phyloP scores from a whole-genome alignment of 805 yeast genomes.

The Hanseniaspora pseudoguilliermondii region DNA sequence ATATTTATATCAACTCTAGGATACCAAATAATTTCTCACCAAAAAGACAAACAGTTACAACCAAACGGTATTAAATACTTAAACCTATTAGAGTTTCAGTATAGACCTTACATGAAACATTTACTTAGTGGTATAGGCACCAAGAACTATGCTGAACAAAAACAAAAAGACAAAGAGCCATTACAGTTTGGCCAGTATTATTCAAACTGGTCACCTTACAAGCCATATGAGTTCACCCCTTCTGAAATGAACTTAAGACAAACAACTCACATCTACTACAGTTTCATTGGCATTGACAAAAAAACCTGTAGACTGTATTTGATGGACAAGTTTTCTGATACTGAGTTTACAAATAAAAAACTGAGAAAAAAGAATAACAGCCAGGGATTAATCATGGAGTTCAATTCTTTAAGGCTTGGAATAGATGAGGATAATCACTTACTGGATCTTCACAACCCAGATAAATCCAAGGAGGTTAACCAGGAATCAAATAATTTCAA shows the following conservation, averaged over 20 bases:
- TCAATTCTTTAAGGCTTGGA: slow-evolving; percentile 34
- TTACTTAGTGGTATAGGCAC: neutral
- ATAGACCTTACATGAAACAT: neutral
- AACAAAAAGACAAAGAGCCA: neutral
- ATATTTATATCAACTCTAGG: neutral
- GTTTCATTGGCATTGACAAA: slow-evolving; percentile 53
- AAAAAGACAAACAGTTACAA: neutral
- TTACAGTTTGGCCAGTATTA: slow-evolving; percentile 32
- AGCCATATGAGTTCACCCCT: slow-evolving; percentile 44
- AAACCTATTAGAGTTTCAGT: neutral
- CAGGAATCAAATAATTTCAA: slow-evolving; percentile 32
- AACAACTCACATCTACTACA: slow-evolving; percentile 62
- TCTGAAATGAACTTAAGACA: slow-evolving; percentile 43
- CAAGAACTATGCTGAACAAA: neutral
- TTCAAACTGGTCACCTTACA: slow-evolving; percentile 58
- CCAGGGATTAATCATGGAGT: slow-evolving; percentile 40
- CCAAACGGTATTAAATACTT: neutral
- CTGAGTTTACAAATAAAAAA: neutral
- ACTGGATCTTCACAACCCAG: neutral
- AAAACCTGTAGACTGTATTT: slow-evolving; percentile 41
- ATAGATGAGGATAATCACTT: neutral
- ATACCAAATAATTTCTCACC: neutral
- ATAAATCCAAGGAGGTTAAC: too few species aligned
- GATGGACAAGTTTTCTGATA: slow-evolving; percentile 58
- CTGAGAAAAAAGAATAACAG: slow-evolving; percentile 13